Evolutionary conservation across 441 rosid genomes (phyloP), one percentile per base, ranked within the genome.

Genomic region (Pelargonium fulgidum): DNA sequence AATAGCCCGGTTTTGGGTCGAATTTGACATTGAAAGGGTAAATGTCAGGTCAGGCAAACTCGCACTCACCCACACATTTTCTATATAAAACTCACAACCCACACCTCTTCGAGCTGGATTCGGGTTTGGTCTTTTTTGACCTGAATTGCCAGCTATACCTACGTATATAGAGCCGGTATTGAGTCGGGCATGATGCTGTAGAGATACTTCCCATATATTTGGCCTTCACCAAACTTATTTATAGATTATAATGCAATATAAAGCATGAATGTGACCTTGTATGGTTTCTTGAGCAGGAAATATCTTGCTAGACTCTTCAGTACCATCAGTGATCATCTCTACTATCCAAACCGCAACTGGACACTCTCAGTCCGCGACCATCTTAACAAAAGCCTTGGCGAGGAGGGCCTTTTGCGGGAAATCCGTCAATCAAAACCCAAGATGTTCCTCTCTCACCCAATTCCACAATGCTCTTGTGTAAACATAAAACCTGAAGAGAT

Each of bases 391-490:
- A 71, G 74, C 69, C 74, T 71, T 0, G 69, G 58, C 39, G 74
- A 65, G 56, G 70, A 20, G 52, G 74, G 74, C 19, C 65, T 71
- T 7, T 42, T 39, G 44, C 65, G 59, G 69, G 69, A 71, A 58
- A 48, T 19, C 74, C 64, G 0, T 11, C 54, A 54, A 54, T 59
- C 69, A 17, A 66, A 72, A 68, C 52, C 70, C 1, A 11, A 17
- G 12, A 45, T 47, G 3, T 72, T 72, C 64, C 75, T 72, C 20
- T 66, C 70, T 4, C 66, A 72, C 44, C 75, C 75, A 0, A 58
- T 72, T 14, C 75, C 75, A 2, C 70, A 72, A 61, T 72, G 75
- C 44, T 66, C 75, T 2, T 72, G 75, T 47, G 22, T 68, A 26
- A 71, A 22, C 44, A 14, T 54, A 50, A 66, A 56, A 19, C 19